Base-by-base conservation (phyloP, 2,329 filamentous ascomycete species). In the Verticillium tricorpus region DNA sequence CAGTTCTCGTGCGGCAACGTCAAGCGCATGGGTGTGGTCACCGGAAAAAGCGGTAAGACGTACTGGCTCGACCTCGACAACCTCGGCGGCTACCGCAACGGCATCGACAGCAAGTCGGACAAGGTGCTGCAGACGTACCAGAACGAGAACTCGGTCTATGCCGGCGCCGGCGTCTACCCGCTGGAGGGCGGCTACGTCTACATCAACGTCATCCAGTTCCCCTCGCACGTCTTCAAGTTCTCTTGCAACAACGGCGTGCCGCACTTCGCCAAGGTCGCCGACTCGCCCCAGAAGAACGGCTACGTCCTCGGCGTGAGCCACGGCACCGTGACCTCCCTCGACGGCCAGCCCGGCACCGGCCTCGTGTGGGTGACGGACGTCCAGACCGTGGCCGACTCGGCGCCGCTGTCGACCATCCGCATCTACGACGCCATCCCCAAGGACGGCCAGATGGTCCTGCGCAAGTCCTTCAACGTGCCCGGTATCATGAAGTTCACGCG, bases 171-270 rank as follows among this genome's bases (percentile, higher is more conserved):
- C 12, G 78, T 79, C 1, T 81, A 80, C 64, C 79, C 79, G 1
- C 68, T 81, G 0, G 79, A 81, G 34, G 79, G 79, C 1, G 79
- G 79, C 0, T 81, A 79, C 63, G 73, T 81, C 39, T 81, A 81
- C 67, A 78, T 80, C 67, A 78, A 78, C 25, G 74, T 85, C 4
- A 84, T 85, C 60, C 77, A 81, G 66, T 82, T 81, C 66, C 76
- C 78, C n/a, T 82, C 82, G 0, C 78, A 82, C 59, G 81, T 84
- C 15, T 86, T 85, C 75, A 82, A 85, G 65, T 86, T 86, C 67
- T 78, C 79, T 3, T 85, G 82, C 69, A 73, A 77, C 63, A 71
- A 73, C n/a, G 82, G 82, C 6, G 75, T 80, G 15, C 80, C 83
- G 0, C 76, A 76, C 6, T 85, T 86, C 57, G 78, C 81, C 22